Evolutionary conservation across 1,139 yeast genomes (phyloP).

Genomic region (Nematodospora anomalae): DNA sequence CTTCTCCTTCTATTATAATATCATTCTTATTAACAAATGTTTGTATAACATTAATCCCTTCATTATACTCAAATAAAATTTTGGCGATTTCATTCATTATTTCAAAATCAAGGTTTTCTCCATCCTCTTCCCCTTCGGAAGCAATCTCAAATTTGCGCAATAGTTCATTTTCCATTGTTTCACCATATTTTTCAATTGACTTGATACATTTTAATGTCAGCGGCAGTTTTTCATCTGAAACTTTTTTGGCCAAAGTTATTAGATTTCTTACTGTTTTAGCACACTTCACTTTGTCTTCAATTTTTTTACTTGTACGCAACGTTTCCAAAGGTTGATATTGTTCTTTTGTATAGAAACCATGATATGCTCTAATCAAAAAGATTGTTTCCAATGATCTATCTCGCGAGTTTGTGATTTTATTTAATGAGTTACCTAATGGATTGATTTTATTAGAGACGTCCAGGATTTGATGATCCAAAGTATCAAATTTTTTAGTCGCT

Average conservation of each 20-base stretch:
- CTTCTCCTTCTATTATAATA: constrained; percentile 39
- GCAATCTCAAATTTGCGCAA: constrained; percentile 59
- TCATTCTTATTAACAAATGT: constrained; percentile 82
- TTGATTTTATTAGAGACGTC: constrained; percentile 63
- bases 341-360: constrained; percentile 65
- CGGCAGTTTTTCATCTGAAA: constrained; percentile 52
- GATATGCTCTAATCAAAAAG: constrained; percentile 73
- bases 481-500: constrained; percentile 49
- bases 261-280: constrained; percentile 70
- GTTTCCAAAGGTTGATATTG: constrained; percentile 62
- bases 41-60: constrained; percentile 80
- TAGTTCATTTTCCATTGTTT: constrained; percentile 67
- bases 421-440: constrained; percentile 73
- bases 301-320: constrained; percentile 41
- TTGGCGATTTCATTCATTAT: constrained; percentile 78
- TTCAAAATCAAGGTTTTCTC: constrained; percentile 49
- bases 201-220: constrained; percentile 52
- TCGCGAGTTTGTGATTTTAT: constrained; percentile 72
- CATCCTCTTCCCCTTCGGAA: constrained; percentile 34
- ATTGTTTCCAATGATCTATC: constrained; percentile 75
- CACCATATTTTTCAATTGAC: constrained; percentile 69
- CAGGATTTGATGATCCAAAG: constrained; percentile 60
- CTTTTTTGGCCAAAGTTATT: constrained; percentile 60
- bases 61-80: constrained; percentile 78
- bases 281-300: constrained; percentile 60